Evolutionary conservation across 2,329 filamentous ascomycete species (phyloP).

Genomic region (Colletotrichum australisinense): DNA sequence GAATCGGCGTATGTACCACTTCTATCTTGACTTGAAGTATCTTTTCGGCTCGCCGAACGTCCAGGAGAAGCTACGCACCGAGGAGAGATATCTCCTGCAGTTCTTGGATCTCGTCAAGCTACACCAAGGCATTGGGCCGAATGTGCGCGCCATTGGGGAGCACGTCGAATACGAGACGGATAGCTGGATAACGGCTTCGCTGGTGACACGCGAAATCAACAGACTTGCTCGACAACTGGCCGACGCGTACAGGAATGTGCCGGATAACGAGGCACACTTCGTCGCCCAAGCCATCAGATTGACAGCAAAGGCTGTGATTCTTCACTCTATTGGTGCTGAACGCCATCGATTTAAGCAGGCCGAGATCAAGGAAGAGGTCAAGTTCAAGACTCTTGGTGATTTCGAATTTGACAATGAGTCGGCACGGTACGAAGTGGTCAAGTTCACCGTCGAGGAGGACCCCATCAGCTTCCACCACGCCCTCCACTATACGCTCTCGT

Average conservation of each 20-base stretch:
- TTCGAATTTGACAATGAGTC: conserved; percentile 81
- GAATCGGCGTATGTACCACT: conserved; percentile 96
- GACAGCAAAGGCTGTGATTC: conserved; percentile 84
- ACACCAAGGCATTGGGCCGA: conserved; percentile 97
- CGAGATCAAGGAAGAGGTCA: conserved; percentile 88
- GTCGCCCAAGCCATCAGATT: conserved; percentile 79
- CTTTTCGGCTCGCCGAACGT: conserved; percentile 90
- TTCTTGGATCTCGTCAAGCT: conserved; percentile 96
- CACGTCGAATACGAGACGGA: conserved; percentile 99
- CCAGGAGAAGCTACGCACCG: conserved; percentile 83
- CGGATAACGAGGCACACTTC: conserved; percentile 71
- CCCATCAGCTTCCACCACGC: conserved; percentile 98
- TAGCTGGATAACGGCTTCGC: conserved; percentile 95
- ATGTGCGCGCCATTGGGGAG: conserved; percentile 89
- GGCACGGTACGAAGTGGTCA: conserved; percentile 76
- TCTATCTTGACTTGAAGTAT: conserved; percentile 94
- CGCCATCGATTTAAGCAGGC: conserved; percentile 84
- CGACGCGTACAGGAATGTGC: conserved; percentile 81
- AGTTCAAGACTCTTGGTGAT: conserved; percentile 81
- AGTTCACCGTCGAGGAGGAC: conserved; percentile 88
- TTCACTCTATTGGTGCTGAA: conserved; percentile 92
- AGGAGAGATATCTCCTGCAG: conserved; percentile 90
- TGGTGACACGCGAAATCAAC: conserved; percentile 96
- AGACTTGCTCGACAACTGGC: conserved; percentile 89
- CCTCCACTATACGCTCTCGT: conserved; percentile 94